Evolutionary conservation across 2,329 filamentous ascomycete genomes (phyloP).

Genomic region (Hypomyces rosellus): DNA sequence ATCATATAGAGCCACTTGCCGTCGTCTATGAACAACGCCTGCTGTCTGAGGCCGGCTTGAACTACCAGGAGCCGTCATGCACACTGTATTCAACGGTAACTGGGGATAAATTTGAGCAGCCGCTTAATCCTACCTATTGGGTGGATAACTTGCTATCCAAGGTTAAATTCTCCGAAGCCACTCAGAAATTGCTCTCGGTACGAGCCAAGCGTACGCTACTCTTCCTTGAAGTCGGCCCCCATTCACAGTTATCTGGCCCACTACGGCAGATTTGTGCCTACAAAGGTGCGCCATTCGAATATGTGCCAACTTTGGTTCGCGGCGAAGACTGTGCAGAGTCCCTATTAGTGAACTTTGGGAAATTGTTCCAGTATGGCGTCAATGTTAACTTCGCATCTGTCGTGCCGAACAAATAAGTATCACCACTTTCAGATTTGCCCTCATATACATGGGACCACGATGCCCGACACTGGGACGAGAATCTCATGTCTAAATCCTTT

Average conservation of each 20-base stretch:
- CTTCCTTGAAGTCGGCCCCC: constrained; percentile 19
- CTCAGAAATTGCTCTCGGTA: not conserved
- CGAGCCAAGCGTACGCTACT: not conserved
- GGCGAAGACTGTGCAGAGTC: not conserved
- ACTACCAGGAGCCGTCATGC: too few species aligned
- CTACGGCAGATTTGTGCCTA: constrained; percentile 13
- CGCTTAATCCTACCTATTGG: constrained; percentile 9
- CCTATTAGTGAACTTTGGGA: constrained; percentile 10
- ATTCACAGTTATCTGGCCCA: constrained; percentile 16
- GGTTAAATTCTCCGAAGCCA: constrained; percentile 7
- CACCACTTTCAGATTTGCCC: too few species aligned
- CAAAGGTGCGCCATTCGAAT: not conserved
- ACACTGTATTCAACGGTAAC: not conserved
- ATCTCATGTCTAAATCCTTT: too few species aligned
- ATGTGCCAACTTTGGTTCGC: constrained; percentile 10
- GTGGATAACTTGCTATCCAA: constrained; percentile 10
- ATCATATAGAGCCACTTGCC: constrained; percentile 11
- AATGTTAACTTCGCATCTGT: too few species aligned
- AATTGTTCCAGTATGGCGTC: constrained; percentile 6
- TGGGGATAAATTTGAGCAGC: not conserved
- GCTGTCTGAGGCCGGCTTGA: not conserved
- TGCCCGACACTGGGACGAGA: too few species aligned
- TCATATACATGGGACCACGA: too few species aligned
- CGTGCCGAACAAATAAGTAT: too few species aligned
- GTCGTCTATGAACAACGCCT: not conserved